Evolutionary conservation across 1,284 basidiomycete genomes (phyloP).

Genomic region (Hymenochaete sp.): DNA sequence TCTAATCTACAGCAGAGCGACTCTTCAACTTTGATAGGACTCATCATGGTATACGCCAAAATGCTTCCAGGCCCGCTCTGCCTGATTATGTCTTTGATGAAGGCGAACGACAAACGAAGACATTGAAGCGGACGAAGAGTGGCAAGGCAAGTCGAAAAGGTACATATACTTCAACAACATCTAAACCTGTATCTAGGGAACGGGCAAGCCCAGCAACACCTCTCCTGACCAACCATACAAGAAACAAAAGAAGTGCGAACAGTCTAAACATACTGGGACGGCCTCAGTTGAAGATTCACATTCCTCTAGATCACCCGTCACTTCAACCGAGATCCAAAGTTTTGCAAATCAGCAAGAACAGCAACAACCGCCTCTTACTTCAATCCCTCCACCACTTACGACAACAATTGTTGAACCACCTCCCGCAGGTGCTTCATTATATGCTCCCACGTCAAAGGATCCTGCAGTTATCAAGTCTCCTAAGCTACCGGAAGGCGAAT

Average conservation of each 20-base stretch:
- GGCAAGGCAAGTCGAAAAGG: conserved; percentile 52
- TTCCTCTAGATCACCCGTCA: conserved; percentile 16
- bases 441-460: conserved; percentile 34
- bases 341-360: conserved; percentile 2
- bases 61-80: conserved; percentile 47
- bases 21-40: conserved; percentile 4
- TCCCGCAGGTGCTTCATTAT: conserved; percentile 26
- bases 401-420: conserved; percentile 14
- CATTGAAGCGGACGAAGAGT: conserved; percentile 59
- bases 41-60: neutral
- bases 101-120: conserved; percentile 65
- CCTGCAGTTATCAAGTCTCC: conserved; percentile 49
- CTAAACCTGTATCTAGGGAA: conserved; percentile 35
- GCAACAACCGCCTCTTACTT: conserved; percentile 9
- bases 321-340: conserved; percentile 19
- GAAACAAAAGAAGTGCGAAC: conserved; percentile 34
- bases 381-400: conserved; percentile 7
- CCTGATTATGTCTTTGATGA: conserved; percentile 81
- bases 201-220: conserved; percentile 52
- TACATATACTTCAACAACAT: conserved; percentile 10
- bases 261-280: neutral
- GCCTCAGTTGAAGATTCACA: no score
- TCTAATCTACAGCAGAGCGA: no score
- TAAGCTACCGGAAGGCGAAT: conserved; percentile 57
- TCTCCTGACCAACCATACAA: conserved; percentile 69